Percentiles rank a stretch among this genome's conserved stretches.
These are phyloP conservation scores for Globisporangium paroecandrum DNA, from an alignment of 352 stramenopile species.

Conservation along the genomic window DNA sequence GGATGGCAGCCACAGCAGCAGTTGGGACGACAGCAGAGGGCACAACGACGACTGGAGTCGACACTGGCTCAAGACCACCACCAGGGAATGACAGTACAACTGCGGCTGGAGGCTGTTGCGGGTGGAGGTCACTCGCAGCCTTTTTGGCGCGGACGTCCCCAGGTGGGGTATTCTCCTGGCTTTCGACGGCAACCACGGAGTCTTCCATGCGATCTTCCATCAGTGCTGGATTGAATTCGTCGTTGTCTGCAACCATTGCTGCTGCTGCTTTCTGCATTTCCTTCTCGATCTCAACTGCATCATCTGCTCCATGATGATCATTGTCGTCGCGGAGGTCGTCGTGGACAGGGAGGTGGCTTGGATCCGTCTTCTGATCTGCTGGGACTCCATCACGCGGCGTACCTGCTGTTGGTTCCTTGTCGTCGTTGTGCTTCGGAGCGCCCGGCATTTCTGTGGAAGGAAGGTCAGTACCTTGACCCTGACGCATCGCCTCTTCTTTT, in stretches of 20 bases:
- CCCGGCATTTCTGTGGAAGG: not conserved
- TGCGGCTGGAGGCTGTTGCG: not conserved
- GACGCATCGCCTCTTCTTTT: not conserved
- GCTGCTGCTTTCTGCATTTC: not conserved
- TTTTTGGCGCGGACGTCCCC: not conserved
- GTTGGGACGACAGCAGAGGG: not conserved
- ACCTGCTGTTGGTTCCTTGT: not conserved
- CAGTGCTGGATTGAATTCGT: not conserved
- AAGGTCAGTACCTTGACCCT: not conserved
- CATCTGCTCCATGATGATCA: not conserved
- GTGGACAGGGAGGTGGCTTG: too few species aligned
- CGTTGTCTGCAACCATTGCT: not conserved
- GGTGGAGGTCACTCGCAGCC: not conserved
- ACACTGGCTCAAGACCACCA: not conserved
- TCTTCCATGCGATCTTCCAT: conserved; percentile 5
- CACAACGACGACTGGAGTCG: not conserved
- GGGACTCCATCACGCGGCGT: not conserved
- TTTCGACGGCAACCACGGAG: not conserved
- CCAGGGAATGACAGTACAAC: not conserved
- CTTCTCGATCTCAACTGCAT: not conserved
- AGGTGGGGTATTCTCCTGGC: not conserved
- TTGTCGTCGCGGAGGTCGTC: not conserved
- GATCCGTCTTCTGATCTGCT: not conserved
- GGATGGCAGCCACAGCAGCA: not conserved
- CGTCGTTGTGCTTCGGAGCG: not conserved